These are phyloP conservation scores for Bryopsis sp. DNA, from an alignment of 139 green algal species.

Conservation along the genomic window DNA sequence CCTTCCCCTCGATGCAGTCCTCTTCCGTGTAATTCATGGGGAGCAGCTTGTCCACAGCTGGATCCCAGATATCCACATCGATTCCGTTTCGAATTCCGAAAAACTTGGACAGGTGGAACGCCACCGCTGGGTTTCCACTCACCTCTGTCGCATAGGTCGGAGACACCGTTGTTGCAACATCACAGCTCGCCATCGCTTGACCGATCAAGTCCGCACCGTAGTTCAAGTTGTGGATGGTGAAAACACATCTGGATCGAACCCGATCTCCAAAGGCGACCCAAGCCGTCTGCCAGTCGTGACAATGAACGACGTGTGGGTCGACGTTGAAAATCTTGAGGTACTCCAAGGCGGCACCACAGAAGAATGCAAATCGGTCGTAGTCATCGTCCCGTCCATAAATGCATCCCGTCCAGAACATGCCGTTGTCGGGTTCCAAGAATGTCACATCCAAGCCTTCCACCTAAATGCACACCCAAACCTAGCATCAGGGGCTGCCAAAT, in stretches of 20 bases:
- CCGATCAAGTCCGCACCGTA: conserved; percentile 81
- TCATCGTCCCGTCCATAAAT: conserved; percentile 79
- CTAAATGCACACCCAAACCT: conserved; percentile 51
- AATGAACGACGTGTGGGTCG: conserved; percentile 84
- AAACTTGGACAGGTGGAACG: conserved; percentile 67
- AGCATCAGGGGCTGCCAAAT: background rate
- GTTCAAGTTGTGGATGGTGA: conserved; percentile 95
- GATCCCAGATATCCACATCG: conserved; percentile 95
- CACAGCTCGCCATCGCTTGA: conserved; percentile 46
- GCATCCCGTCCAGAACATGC: conserved; percentile 69
- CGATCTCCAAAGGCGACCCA: conserved; percentile 45
- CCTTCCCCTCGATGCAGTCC: conserved; percentile 47
- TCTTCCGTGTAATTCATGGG: conserved; percentile 43
- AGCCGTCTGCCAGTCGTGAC: conserved; percentile 91
- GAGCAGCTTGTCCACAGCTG: conserved; percentile 60
- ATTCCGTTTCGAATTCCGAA: conserved; percentile 92
- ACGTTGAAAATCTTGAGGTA: conserved; percentile 57
- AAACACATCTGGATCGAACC: conserved; percentile 37
- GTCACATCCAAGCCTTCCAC: conserved; percentile 59
- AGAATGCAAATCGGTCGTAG: conserved; percentile 74
- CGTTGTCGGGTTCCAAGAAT: conserved; percentile 72
- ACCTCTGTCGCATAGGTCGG: conserved; percentile 89
- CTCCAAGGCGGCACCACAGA: conserved; percentile 79
- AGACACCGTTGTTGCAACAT: conserved; percentile 84
- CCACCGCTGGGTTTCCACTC: conserved; percentile 57